phyloP scores from a whole-genome alignment of 192 early-diverging fungal species.

The Martensiomyces pterosporus region DNA sequence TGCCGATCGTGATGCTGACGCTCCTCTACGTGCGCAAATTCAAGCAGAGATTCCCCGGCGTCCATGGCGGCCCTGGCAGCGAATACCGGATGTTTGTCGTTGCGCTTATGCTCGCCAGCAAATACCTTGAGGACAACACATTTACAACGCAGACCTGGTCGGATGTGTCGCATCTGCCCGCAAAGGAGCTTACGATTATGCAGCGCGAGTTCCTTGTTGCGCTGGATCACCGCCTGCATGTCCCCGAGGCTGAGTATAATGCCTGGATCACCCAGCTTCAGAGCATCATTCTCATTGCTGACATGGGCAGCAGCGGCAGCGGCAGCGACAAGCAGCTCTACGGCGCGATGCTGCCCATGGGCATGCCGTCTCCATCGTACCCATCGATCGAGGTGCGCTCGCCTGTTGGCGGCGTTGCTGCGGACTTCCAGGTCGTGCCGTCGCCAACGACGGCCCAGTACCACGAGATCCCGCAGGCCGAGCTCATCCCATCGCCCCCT shows the following conservation, averaged over 20 bases:
- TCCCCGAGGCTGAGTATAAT: conserved; percentile 64
- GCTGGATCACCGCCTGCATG: conserved; percentile 70
- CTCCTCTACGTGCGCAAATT: conserved; percentile 45
- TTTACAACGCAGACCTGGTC: conserved; percentile 90
- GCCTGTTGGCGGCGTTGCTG: conserved; percentile 16
- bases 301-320: conserved; percentile 4
- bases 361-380: conserved; percentile 7
- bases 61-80: conserved; percentile 56
- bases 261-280: conserved; percentile 58
- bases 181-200: conserved; percentile 78
- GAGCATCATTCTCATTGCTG: conserved; percentile 28
- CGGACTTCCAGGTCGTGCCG: conserved; percentile 42
- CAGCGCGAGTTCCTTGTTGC: conserved; percentile 82
- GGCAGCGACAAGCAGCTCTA: too few species aligned
- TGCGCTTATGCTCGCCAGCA: conserved; percentile 83
- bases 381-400: conserved; percentile 7
- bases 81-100: conserved; percentile 82
- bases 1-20: conserved; percentile 49
- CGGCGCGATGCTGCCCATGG: too few species aligned
- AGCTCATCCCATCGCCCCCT: conserved; percentile 29
- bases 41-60: conserved; percentile 28
- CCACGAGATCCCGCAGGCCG: conserved; percentile 21
- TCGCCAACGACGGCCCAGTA: conserved; percentile 20
- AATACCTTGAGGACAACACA: conserved; percentile 85
- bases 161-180: conserved; percentile 74